Conservation (phyloP, 306 rosid genomes). For the Prunus padus region DNA sequence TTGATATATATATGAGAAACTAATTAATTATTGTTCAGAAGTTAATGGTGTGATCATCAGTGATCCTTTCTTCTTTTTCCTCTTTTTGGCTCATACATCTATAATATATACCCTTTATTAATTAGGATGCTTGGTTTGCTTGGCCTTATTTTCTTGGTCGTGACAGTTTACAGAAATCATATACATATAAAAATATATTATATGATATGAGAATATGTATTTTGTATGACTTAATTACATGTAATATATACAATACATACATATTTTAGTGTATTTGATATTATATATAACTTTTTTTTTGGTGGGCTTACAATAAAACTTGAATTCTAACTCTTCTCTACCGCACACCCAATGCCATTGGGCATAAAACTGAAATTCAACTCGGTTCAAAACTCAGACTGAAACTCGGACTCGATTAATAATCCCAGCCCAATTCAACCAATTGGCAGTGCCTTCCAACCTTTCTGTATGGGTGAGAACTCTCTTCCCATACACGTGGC, state of each 20-base stretch:
- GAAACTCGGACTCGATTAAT: not conserved
- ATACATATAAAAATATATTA: not conserved
- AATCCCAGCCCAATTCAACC: not conserved
- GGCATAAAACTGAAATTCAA: not conserved
- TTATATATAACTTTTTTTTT: not conserved
- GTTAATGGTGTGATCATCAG: slow-evolving; percentile 15
- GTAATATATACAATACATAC: not conserved
- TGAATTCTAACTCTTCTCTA: not conserved
- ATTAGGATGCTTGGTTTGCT: slow-evolving; percentile 1
- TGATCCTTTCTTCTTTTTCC: not conserved
- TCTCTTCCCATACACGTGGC: slow-evolving; percentile 19
- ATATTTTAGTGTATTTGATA: not conserved
- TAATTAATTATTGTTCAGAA: not conserved
- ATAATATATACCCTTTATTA: not conserved
- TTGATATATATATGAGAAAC: slow-evolving; percentile 18
- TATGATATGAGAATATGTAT: not conserved
- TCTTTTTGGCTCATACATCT: not conserved
- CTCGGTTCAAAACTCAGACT: not conserved
- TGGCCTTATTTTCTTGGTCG: slow-evolving; percentile 19
- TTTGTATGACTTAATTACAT: not conserved
- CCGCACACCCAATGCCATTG: not conserved
- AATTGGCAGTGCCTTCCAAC: not conserved
- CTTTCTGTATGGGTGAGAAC: not conserved
- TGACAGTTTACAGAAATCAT: slow-evolving; percentile 11
- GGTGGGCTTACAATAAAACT: not conserved